A percentile compares a stretch with the other conserved stretches of the same genome.
Evolutionary conservation across 306 rosid species (phyloP).

Genomic region (Castanea mollissima): DNA sequence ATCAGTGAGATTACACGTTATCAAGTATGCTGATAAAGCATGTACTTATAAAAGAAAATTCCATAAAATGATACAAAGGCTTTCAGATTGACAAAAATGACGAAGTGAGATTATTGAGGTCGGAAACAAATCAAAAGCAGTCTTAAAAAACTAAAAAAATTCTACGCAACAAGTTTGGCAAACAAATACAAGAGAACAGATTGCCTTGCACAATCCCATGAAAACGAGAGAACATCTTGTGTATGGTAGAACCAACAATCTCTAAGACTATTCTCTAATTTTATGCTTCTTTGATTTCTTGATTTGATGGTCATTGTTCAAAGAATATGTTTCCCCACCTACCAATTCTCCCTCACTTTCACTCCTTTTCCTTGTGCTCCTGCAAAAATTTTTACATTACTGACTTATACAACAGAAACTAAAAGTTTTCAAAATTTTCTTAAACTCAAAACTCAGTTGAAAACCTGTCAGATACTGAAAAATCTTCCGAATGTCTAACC

Average conservation of each 20-base stretch:
- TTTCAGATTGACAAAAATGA: not conserved
- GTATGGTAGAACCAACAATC: not conserved
- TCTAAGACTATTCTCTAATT: slow-evolving; percentile 32
- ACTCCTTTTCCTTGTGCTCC: slow-evolving; percentile 46
- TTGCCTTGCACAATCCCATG: slow-evolving; percentile 1
- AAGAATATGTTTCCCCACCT: slow-evolving; percentile 17
- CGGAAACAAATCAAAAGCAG: not conserved
- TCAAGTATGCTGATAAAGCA: not conserved
- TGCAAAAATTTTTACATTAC: slow-evolving; percentile 14
- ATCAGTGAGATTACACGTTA: too few relatives aligned
- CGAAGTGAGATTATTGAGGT: not conserved
- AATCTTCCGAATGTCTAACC: slow-evolving; percentile 45
- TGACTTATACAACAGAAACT: not conserved
- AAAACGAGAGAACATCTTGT: not conserved
- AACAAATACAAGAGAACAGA: slow-evolving; percentile 28
- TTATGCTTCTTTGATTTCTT: slow-evolving; percentile 44
- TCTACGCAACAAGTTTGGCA: not conserved
- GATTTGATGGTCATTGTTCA: slow-evolving; percentile 27
- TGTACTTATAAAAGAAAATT: not conserved
- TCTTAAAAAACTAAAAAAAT: not conserved
- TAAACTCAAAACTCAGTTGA: slow-evolving; percentile 7
- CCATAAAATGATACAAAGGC: not conserved
- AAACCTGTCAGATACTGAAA: slow-evolving; percentile 45
- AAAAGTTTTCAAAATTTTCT: not conserved
- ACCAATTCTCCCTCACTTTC: slow-evolving; percentile 37